Base-by-base conservation (phyloP, 2,329 filamentous ascomycete species). In the Alternaria ethzedia region DNA sequence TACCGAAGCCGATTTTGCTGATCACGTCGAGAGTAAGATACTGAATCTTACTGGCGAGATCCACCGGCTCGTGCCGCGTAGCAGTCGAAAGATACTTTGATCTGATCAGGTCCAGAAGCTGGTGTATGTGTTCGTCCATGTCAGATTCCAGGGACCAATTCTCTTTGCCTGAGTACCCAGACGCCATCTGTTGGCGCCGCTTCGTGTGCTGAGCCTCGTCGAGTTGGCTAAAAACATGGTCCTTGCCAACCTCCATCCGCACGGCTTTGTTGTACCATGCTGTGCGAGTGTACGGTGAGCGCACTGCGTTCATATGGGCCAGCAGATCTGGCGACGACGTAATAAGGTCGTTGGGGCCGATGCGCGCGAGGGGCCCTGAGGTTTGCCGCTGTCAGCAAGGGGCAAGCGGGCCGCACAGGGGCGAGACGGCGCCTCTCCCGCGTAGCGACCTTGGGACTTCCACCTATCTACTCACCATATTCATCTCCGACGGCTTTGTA, bases 1-100 rank as follows among this genome's bases (percentile, higher is more conserved):
- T 68, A 3, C 85, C 86, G 59, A 87, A 86, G 0, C 84, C 83
- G 6, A 88, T 74, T 32, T 80, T 81, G 50, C 81, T 84, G 63
- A 88, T 86, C 47, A 86, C 81, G 63, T 88, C 86, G 10, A 87
- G 78, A 1, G 85, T 85, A 58, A 87, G 83, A 73, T 80, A 87
- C 54, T 86, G 84, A 4, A 80, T 76, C 60, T 85, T 84, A 3
- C 72, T 75, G 2, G 78, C 82, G 59, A 84, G 72, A 61, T 87
- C 84, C 57, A 86, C 71, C 1, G 77, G 70, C 2, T 30, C 66
- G 5, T 59, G 67, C 0, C 28, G 41, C 28, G 41, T 17, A 1
- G 60, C 13, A 1, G 63, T 63, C 15, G 67, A 73, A 7, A 73
- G 36, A 43, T 84, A 87, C 64, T 83, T 84, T 25, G 69, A 70